These are phyloP conservation scores for Pseudopyrenochaeta lycopersici DNA, from an alignment of 2,329 filamentous ascomycete species.

Conservation along the genomic window DNA sequence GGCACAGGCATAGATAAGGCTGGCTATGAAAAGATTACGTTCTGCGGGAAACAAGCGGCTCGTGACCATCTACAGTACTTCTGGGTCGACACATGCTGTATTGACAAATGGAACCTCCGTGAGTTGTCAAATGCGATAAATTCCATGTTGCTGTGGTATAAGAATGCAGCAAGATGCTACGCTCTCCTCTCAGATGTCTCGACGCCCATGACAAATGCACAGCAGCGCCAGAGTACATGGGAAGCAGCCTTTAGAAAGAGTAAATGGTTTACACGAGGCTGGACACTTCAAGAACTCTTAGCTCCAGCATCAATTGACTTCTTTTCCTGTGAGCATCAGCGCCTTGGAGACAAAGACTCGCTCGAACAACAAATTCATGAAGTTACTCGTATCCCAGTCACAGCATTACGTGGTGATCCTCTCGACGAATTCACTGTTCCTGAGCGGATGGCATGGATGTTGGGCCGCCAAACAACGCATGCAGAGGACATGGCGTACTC, in stretches of 20 bases:
- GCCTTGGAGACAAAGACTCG: not conserved
- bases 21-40: constrained; percentile 9
- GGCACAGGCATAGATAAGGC: not conserved
- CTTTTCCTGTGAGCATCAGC: constrained; percentile 2
- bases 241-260: constrained; percentile 4
- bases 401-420: not conserved
- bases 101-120: constrained; percentile 1
- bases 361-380: constrained; percentile 4
- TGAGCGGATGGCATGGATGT: constrained; percentile 14
- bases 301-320: constrained; percentile 4
- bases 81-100: constrained; percentile 13
- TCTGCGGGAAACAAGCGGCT: constrained; percentile 8
- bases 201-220: not conserved
- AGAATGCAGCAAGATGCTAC: constrained; percentile 1
- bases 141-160: constrained; percentile 13
- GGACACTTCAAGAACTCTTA: constrained; percentile 9
- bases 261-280: constrained; percentile 10
- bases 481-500: constrained; percentile 20
- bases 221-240: not conserved
- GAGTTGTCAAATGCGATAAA: constrained; percentile 7
- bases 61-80: constrained; percentile 1
- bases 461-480: constrained; percentile 16
- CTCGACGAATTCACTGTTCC: not conserved
- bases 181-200: constrained; percentile 11
- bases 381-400: not conserved